A percentile compares a stretch with the other conserved stretches of the same genome.
These are phyloP conservation scores for Sporothrix brasiliensis DNA, from an alignment of 2,329 filamentous ascomycete species.

Conservation along the genomic window DNA sequence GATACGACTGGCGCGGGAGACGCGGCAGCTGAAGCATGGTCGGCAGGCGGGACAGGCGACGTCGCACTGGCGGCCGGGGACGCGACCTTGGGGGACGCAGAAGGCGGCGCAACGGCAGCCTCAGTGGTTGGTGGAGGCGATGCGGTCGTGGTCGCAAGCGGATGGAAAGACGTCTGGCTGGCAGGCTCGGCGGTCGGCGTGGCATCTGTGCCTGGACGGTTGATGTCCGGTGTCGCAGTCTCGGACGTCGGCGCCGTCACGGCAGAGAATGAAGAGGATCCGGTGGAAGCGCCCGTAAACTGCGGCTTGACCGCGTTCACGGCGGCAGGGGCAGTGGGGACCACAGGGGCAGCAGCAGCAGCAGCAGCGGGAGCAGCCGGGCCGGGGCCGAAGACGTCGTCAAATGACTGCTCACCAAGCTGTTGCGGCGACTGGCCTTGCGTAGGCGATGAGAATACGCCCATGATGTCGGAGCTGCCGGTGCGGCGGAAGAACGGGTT, in stretches of 20 bases:
- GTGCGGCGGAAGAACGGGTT: slow-evolving; percentile 91
- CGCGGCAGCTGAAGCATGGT: slow-evolving; percentile 13
- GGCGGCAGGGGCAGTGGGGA: slow-evolving; percentile 42
- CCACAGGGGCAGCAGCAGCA: background rate
- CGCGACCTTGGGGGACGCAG: background rate
- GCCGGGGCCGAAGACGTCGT: slow-evolving; percentile 80
- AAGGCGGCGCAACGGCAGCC: background rate
- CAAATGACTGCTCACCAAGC: slow-evolving; percentile 70
- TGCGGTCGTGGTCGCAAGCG: background rate
- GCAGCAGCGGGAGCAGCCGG: slow-evolving; percentile 52
- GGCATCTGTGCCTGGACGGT: slow-evolving; percentile 65
- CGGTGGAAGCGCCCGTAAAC: slow-evolving; percentile 59
- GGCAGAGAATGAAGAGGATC: slow-evolving; percentile 60
- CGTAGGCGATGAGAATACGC: slow-evolving; percentile 54
- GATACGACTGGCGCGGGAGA: slow-evolving; percentile 19
- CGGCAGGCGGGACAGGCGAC: background rate
- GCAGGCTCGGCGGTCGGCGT: slow-evolving; percentile 38
- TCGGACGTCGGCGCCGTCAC: slow-evolving; percentile 58
- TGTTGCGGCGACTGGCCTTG: slow-evolving; percentile 40
- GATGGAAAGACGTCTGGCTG: background rate
- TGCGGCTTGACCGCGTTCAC: slow-evolving; percentile 58
- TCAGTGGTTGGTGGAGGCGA: background rate
- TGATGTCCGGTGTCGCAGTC: slow-evolving; percentile 58
- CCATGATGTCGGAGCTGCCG: slow-evolving; percentile 63
- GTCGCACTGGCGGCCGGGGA: slow-evolving; percentile 6